Base-by-base conservation (phyloP, 768 basidiomycete species). In the Russula foetens region DNA sequence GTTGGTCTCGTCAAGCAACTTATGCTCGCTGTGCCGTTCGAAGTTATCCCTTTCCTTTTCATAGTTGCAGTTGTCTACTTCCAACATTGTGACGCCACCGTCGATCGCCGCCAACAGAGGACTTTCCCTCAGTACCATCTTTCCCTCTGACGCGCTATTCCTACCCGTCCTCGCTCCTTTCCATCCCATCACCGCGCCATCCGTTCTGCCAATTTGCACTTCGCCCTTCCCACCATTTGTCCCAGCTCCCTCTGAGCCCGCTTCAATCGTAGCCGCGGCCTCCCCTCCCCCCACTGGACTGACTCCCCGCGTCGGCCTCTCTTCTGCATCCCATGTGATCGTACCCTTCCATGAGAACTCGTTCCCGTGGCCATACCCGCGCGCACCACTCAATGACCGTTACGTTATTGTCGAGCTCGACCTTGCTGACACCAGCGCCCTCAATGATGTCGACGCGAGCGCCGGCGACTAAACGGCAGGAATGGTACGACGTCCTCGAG, bases 391-490 rank as follows among this genome's bases (percentile, higher is more conserved):
- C n/a, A 11, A 77, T 57, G 76, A 77, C 58, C 68, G 67, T n/a
- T 80, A 80, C 4, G 87, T 86, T 56, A 81, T 90, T 26, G 79
- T 90, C 11, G 88, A 90, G 70, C 81, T 90, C 53, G 85, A 87
- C 69, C 90, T 88, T 67, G 78, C 78, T 5, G 88, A 90, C 57
- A 90, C 80, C 45, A 84, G 85, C 59, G 83, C 85, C 23, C 70
- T 90, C 67, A 88, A 85, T 68, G 84, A 90, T 64, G 81, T 82
- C 2, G 79, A 78, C 49, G 78, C 66, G 71, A 72, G 29, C 59
- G 57, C 11, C 67, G 66, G 7, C 61, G 66, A 21, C 66, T 66
- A 53, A 69, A 65, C 59, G 68, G 69, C 59, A 71, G 71, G 63
- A 68, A 63, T 41, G 61, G 68, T 15, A 49, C 35, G 19, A 53